Percentiles rank a stretch among this genome's conserved stretches.
phyloP scores from a whole-genome alignment of 768 basidiomycete species.

The Phaeolepiota aurea region DNA sequence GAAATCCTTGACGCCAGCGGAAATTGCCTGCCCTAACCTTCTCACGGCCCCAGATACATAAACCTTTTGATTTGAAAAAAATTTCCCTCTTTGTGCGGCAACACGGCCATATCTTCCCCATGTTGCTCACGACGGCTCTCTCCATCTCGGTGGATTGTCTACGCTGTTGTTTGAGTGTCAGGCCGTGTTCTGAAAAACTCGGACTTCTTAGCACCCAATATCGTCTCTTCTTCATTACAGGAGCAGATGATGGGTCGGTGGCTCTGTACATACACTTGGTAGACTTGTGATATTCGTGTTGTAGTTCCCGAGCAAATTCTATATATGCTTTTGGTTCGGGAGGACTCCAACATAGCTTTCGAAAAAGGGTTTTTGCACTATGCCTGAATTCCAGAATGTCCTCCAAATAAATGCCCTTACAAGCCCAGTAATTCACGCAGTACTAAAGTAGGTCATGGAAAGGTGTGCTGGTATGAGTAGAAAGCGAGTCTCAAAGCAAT shows the following conservation, averaged over 20 bases:
- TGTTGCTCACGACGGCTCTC: constrained; percentile 79
- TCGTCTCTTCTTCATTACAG: constrained; percentile 33
- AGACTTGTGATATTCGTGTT: too few species aligned
- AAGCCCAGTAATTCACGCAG: too few species aligned
- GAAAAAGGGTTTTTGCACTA: too few species aligned
- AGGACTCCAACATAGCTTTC: too few species aligned
- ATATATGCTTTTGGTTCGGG: too few species aligned
- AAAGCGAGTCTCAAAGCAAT: too few species aligned
- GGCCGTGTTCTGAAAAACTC: constrained; percentile 64
- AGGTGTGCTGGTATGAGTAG: too few species aligned
- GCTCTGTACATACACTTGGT: constrained; percentile 39
- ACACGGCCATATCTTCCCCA: constrained; percentile 75
- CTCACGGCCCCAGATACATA: constrained; percentile 19
- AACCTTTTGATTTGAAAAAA: constrained; percentile 3
- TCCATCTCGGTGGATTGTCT: constrained; percentile 21
- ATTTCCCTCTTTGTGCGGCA: constrained; percentile 60
- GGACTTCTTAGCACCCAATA: constrained; percentile 80
- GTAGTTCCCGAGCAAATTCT: too few species aligned
- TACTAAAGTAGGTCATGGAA: too few species aligned
- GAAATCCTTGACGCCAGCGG: neutral
- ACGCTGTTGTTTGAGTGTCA: constrained; percentile 88
- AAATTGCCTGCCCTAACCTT: constrained; percentile 29
- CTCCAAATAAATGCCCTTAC: too few species aligned
- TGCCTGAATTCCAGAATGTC: too few species aligned
- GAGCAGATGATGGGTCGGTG: constrained; percentile 73